Evolutionary conservation across 2,329 filamentous ascomycete genomes (phyloP), one percentile per base, ranked within the genome.

Genomic region (Fusarium falciforme): DNA sequence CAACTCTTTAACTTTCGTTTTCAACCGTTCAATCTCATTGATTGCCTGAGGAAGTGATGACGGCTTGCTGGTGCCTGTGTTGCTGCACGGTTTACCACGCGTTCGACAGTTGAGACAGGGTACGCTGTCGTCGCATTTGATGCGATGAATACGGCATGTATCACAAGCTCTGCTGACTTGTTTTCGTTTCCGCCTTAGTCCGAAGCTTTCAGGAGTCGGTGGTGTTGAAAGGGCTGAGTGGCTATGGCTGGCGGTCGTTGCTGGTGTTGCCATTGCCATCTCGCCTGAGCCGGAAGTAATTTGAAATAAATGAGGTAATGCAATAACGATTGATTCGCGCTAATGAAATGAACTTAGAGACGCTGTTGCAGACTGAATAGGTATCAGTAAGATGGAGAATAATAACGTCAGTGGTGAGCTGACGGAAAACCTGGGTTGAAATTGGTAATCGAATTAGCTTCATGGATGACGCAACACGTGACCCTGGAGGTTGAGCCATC

Each of bases 91-190:
- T 20, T 36, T 36, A 9, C 55, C 55, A 3, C 55, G 35, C 1
- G 33, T 70, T 12, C 57, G 66, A 4, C 70, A 72, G 8, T 72
- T 72, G 31, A 73, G 55, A 20, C 70, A 72, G 1, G 70, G 70
- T 1, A 60, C 11, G 20, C 25, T 62, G 5, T 66, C 67, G 8
- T 72, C 70, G 7, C 70, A 72, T 66, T 72, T 73, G 29, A 72
- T 70, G 6, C 70, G 61, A 1, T 72, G 66, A 2, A 72, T 49
- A 27, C 70, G 47, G 5, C 70, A 72, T 9, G 55, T 27, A 6
- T 72, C 70, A 2, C 70, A 72, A 3, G 70, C 70, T 70, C 70
- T 64, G 14, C 70, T 58, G 11, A 72, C 70, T 49, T 72, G 70
- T 11, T 72, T 59, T 2, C 70, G 66, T n/a, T 72, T 72, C 27